Base-by-base conservation (phyloP, 495 filamentous ascomycete species). In the Hyaloscypha bicolor region DNA sequence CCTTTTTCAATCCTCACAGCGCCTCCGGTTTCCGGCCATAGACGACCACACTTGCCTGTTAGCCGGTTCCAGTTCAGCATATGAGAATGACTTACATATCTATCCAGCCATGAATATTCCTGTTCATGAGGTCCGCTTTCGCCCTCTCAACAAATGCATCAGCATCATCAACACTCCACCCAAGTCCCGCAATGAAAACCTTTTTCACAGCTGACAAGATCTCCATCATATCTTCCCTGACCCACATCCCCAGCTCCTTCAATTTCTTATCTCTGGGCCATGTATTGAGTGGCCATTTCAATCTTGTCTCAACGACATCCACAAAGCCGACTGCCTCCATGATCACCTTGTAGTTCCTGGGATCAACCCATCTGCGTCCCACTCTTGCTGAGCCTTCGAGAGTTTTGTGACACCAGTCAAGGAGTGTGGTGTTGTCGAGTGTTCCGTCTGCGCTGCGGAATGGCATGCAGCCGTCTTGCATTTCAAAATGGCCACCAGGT, bases 281-380 rank as follows among this genome's bases (percentile, higher is more conserved):
- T 9, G 82, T 69, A 30, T 76, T 76, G 30, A 70, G 62, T 6
- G 88, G 88, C 22, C 84, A 74, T 71, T 86, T 87, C 57, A 75
- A 77, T 6, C 79, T 55, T 30, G 72, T 73, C 66, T 85, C 78
- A 21, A 82, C 69, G 22, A 89, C 79, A 68, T 88, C 82, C 29
- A 82, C 77, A 69, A 89, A 91, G 1, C 88, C 87, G 0, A 84
- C 77, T 31, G 85, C 77, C 65, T 78, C 77, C 75, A 87, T 81
- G 74, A 52, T 31, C 8, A 9, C 67, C 48, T 73, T 74, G 32
- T 78, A 73, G 2, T 42, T 45, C 30, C 21, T 55, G 6, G 63
- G 31, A 21, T 56, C 48, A n/a, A 29, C 60, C 58, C 42, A 45
- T n/a, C 60, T 29, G 4, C 64, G 67, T 22, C 73, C 73, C 16